Conservation (phyloP, 805 yeast genomes). For the Ogataea haglerorum region DNA sequence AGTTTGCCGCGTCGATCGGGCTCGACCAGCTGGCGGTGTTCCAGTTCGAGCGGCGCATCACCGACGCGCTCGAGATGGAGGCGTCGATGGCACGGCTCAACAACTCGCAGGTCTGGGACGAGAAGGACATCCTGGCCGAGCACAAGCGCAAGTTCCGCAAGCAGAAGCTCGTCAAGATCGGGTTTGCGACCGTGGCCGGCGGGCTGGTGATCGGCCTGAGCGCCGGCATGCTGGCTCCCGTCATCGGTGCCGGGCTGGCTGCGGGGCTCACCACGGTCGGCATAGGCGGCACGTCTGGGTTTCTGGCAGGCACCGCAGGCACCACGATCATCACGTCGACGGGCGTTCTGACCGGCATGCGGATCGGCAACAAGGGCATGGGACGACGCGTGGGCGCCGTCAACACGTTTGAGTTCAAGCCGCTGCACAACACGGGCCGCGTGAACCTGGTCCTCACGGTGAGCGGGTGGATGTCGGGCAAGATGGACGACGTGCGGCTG, state of each 20-base stretch:
- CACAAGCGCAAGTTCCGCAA: slow-evolving; percentile 65
- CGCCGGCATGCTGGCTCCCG: slow-evolving; percentile 95
- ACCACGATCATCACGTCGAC: slow-evolving; percentile 90
- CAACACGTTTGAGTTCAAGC: slow-evolving; percentile 88
- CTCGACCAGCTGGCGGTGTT: slow-evolving; percentile 64
- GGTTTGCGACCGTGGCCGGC: slow-evolving; percentile 95
- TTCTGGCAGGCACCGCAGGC: slow-evolving; percentile 95
- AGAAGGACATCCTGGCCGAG: slow-evolving; percentile 59
- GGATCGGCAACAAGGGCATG: slow-evolving; percentile 85
- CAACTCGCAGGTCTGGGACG: slow-evolving; percentile 63
- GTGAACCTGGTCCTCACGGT: slow-evolving; percentile 85
- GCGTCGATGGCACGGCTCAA: slow-evolving; percentile 40
- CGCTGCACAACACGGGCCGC: slow-evolving; percentile 86
- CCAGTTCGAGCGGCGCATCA: slow-evolving; percentile 87
- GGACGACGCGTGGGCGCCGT: slow-evolving; percentile 85
- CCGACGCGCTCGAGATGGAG: slow-evolving; percentile 83
- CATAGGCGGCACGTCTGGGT: slow-evolving; percentile 87
- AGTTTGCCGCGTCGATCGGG: slow-evolving; percentile 61
- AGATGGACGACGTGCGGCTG: slow-evolving; percentile 89
- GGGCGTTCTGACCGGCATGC: slow-evolving; percentile 87
- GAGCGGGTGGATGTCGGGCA: slow-evolving; percentile 97
- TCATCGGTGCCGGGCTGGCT: slow-evolving; percentile 97
- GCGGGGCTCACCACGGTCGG: slow-evolving; percentile 97
- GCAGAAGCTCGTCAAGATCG: slow-evolving; percentile 79
- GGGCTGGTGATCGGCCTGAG: slow-evolving; percentile 90